Conservation (phyloP, 371 early-diverging fungal species). For the Apophysomyces trapeziformis region DNA sequence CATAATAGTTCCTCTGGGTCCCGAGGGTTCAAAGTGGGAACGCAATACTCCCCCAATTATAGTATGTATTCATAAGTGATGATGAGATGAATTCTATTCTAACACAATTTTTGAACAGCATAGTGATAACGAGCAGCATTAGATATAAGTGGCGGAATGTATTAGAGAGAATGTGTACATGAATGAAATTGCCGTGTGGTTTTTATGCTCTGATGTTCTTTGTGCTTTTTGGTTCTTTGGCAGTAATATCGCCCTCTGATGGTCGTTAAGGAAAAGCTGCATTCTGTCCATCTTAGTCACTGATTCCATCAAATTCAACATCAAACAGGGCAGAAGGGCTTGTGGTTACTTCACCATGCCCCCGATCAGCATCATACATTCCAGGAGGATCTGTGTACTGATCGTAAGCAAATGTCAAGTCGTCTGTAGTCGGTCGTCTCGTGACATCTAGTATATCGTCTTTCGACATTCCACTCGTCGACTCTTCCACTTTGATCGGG, state of each 20-base stretch:
- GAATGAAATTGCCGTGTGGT: not conserved
- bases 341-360: not conserved
- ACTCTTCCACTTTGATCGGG: not conserved
- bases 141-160: not conserved
- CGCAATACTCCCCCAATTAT: conserved; percentile 74
- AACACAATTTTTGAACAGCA: not conserved
- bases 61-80: conserved; percentile 8
- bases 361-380: not conserved
- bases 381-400: conserved; percentile 5
- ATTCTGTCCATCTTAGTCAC: not conserved
- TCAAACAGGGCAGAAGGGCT: not conserved
- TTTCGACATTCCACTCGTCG: not conserved
- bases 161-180: not conserved
- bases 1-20: conserved; percentile 68
- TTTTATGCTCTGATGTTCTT: not conserved
- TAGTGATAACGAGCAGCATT: not conserved
- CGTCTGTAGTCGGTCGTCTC: not conserved
- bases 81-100: too few relatives aligned
- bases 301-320: not conserved
- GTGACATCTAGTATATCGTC: not conserved
- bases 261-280: too few relatives aligned
- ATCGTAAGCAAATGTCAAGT: not conserved
- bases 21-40: conserved; percentile 87
- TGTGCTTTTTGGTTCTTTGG: not conserved
- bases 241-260: not conserved